Base-by-base conservation (phyloP, 2,329 filamentous ascomycete genomes). In the Nakataea oryzae region DNA sequence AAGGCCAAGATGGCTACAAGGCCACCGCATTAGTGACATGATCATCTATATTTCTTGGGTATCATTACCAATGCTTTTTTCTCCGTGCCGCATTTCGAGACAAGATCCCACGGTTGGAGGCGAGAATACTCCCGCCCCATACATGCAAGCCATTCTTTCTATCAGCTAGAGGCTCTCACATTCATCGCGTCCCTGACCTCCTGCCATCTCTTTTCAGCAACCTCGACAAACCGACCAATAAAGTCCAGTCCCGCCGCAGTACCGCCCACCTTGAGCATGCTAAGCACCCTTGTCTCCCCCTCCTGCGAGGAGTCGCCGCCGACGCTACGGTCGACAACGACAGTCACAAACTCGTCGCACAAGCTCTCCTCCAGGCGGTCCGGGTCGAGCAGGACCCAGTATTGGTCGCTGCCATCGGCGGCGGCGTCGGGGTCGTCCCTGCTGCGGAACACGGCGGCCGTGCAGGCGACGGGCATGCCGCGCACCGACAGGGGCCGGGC, bases 331-430 rank as follows among this genome's bases (percentile, higher is more conserved):
- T 93, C 89, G n/a, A 96, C 84, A 59, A 95, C 86, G 41, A 96
- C 77, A 3, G 87, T 93, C n/a, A 95, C 78, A n/a, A 76, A 82
- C 79, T 99, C 95, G 64, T 86, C 81, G 71, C 91, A 96, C 56
- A 96, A 75, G 11, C 83, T 84, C 76, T 97, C 95, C 76, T 99
- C 95, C 67, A 96, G 88, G 27, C 86, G 84, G 76, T 99, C 95
- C 2, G 91, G 91, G 75, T 99, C 95, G 8, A 89, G 85, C 63
- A 99, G 75, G 3, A 97, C 78, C 91, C 92, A 96, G 70, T 79
- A 81, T 69, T 78, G 81, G 66, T 75, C 80, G 41, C 67, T 75
- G 72, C 70, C 58, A 14, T 28, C 27, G n/a, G 73, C 75, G 66
- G 71, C 62, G 58, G 62, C 68, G 54, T 57, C 60, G 5, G 54